Base-by-base conservation (phyloP, 1,284 basidiomycete species). In the Coniferiporia weirii region DNA sequence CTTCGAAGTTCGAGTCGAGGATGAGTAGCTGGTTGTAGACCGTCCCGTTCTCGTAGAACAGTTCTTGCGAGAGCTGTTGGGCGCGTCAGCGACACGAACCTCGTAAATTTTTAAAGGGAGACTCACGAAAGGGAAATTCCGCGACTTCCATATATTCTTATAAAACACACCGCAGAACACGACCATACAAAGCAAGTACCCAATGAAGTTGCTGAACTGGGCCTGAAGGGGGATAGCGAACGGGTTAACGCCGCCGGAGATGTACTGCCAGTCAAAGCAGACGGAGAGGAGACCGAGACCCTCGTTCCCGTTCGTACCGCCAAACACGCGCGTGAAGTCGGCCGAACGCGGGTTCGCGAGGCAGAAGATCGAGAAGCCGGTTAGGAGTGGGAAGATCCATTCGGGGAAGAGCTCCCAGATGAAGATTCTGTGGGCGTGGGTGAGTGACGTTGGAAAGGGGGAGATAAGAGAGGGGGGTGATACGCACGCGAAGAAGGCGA, bases 231-330 rank as follows among this genome's bases (percentile, higher is more conserved):
- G 79, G 50, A 79, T 75, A 0, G 73, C 65, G 68, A 81, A 68
- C 1, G 79, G 77, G 58, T 76, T 79, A 15, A 63, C 40, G 45
- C 67, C 69, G 61, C 61, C 61, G 10, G 54, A 57, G 36, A 59
- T 53, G 32, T 56, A 67, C 62, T 44, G 77, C 82, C 84, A 86
- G 66, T 86, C 83, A 48, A 85, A 76, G 63, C 76, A 80, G 61
- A 83, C 66, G 5, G 78, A 74, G 22, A 81, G 66, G 35, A 82
- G 61, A 7, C 78, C 79, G 22, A 82, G 73, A 15, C 80, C 80
- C 66, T 85, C 79, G 61, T 86, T 84, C 62, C 82, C 82, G 63
- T 80, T 80, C 3, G 75, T 79, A 22, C 83, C 82, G 47, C 84
- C 83, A 56, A 87, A 85, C 1, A 87, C 67, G 35, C 77, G 76